Percentiles rank a stretch among this genome's conserved stretches.
Evolutionary conservation across 2,329 filamentous ascomycete genomes (phyloP).

Genomic region (Cordyceps cicadae): DNA sequence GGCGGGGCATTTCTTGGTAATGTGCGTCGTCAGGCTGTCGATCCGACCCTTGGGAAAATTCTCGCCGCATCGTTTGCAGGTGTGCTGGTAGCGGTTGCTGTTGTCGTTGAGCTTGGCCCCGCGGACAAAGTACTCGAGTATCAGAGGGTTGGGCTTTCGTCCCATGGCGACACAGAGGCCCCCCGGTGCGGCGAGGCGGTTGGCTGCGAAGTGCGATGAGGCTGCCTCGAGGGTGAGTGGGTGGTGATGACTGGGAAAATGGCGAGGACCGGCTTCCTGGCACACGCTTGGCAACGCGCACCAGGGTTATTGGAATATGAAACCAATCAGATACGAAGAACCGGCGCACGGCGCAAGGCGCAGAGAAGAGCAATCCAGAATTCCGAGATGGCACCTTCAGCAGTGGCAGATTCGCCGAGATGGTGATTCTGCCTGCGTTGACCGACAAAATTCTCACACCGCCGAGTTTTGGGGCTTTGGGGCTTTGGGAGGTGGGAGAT

Average conservation of each 20-base stretch:
- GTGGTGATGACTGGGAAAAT: neutral
- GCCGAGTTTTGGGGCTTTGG: slow-evolving; percentile 24
- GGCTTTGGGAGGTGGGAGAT: neutral
- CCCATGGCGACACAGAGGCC: slow-evolving; percentile 49
- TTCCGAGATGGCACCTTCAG: neutral
- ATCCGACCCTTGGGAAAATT: slow-evolving; percentile 85
- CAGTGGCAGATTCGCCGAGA: slow-evolving; percentile 17
- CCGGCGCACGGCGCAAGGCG: neutral
- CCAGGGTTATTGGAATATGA: neutral
- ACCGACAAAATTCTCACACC: slow-evolving; percentile 36
- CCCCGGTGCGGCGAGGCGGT: neutral
- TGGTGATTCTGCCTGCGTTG: slow-evolving; percentile 30
- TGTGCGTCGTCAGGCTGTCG: slow-evolving; percentile 71
- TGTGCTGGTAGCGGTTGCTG: slow-evolving; percentile 87
- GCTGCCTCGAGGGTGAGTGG: neutral
- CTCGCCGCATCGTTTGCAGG: slow-evolving; percentile 80
- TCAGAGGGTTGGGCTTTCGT: slow-evolving; percentile 73
- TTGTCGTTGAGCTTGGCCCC: slow-evolving; percentile 80
- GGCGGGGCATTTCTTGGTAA: slow-evolving; percentile 79
- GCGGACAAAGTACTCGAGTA: slow-evolving; percentile 80
- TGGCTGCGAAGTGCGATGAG: neutral
- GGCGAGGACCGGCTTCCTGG: neutral
- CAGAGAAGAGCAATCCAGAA: neutral
- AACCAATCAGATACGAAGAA: slow-evolving; percentile 4
- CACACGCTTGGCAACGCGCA: neutral